phyloP scores from a whole-genome alignment of 2,329 filamentous ascomycete genomes.

The Pestalotiopsis sp. region DNA sequence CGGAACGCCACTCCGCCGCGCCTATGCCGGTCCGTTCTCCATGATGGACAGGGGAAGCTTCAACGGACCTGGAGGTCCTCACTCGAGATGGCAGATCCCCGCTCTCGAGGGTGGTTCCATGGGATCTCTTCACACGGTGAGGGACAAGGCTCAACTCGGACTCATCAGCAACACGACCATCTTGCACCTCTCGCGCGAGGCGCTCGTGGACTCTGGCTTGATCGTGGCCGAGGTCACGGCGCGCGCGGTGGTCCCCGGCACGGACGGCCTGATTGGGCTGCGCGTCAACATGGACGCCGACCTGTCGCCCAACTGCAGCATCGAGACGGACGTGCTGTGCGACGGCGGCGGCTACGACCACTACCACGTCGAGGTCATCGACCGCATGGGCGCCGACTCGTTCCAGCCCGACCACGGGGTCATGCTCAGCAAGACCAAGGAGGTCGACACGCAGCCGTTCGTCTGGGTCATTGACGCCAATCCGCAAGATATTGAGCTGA shows the following conservation, averaged over 20 bases:
- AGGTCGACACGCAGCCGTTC: conserved; percentile 47
- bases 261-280: conserved; percentile 46
- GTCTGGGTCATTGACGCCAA: conserved; percentile 60
- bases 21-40: conserved; percentile 54
- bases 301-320: conserved; percentile 46
- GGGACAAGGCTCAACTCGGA: conserved; percentile 55
- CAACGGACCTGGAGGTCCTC: conserved; percentile 56
- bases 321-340: conserved; percentile 45
- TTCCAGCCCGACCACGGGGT: conserved; percentile 56
- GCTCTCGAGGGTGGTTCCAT: conserved; percentile 49
- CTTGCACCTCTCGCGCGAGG: conserved; percentile 45
- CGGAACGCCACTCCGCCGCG: conserved; percentile 43
- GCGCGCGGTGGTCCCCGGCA: conserved; percentile 44
- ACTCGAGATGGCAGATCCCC: conserved; percentile 55
- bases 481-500: conserved; percentile 51
- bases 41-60: conserved; percentile 57
- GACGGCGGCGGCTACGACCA: conserved; percentile 53
- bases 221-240: conserved; percentile 50
- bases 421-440: conserved; percentile 56
- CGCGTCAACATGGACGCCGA: conserved; percentile 49
- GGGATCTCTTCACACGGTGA: conserved; percentile 55
- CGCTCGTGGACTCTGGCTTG: conserved; percentile 43
- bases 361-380: conserved; percentile 56
- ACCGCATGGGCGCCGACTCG: conserved; percentile 56
- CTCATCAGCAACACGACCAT: conserved; percentile 46